phyloP scores from a whole-genome alignment of 768 basidiomycete species.

The Lactarius hatsudake region DNA sequence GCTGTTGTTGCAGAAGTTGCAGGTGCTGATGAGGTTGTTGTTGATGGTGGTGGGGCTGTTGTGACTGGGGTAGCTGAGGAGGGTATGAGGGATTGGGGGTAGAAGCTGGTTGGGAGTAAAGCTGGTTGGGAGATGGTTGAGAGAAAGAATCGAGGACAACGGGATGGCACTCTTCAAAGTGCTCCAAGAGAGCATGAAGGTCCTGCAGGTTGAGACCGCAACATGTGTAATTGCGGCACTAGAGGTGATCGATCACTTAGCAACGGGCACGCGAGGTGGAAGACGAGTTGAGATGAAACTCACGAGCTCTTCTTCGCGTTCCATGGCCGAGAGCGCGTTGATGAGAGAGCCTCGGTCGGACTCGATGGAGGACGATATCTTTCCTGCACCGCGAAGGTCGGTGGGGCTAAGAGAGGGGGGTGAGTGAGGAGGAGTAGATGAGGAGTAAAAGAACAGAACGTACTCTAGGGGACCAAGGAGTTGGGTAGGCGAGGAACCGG shows the following conservation, averaged over 20 bases:
- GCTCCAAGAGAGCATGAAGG: slow-evolving; percentile 82
- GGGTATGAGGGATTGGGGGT: slow-evolving; percentile 15
- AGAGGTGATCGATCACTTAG: slow-evolving; percentile 18
- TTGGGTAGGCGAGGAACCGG: slow-evolving; percentile 44
- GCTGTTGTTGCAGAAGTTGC: slow-evolving; percentile 29
- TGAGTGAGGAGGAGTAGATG: not conserved
- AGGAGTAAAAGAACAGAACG: not conserved
- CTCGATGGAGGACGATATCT: slow-evolving; percentile 54
- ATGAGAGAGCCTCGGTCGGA: slow-evolving; percentile 57
- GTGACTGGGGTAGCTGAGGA: slow-evolving; percentile 7
- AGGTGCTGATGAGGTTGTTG: slow-evolving; percentile 30
- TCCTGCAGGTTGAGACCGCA: slow-evolving; percentile 78
- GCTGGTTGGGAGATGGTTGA: slow-evolving; percentile 25
- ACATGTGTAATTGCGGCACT: slow-evolving; percentile 89
- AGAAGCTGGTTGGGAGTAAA: slow-evolving; percentile 20
- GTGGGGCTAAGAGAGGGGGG: slow-evolving; percentile 37
- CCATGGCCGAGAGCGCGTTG: slow-evolving; percentile 64
- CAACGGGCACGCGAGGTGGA: slow-evolving; percentile 9
- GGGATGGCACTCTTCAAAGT: slow-evolving; percentile 90
- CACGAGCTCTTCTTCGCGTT: slow-evolving; percentile 72
- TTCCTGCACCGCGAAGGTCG: slow-evolving; percentile 45
- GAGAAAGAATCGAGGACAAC: slow-evolving; percentile 56
- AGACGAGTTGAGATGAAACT: slow-evolving; percentile 32
- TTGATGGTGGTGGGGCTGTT: slow-evolving; percentile 31
- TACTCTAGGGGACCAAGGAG: not conserved